Evolutionary conservation across 345 rosid species (phyloP).

Genomic region (Balakata baccata): DNA sequence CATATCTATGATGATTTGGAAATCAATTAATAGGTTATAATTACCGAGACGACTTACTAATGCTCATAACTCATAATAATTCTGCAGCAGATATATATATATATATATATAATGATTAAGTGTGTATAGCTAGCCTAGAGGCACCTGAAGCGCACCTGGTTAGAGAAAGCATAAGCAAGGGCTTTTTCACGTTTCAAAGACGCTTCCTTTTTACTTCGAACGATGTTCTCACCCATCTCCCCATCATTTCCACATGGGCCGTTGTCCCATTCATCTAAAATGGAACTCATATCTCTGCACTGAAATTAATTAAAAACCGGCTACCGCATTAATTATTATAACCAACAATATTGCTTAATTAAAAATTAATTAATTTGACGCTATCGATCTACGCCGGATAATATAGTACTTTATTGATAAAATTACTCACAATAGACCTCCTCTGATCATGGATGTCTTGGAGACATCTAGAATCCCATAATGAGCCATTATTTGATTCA

Average conservation of each 20-base stretch:
- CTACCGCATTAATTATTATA: background rate
- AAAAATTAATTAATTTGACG: no score
- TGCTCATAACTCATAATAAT: no score
- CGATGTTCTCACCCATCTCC: conserved; percentile 41
- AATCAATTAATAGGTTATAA: background rate
- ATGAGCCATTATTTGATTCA: conserved; percentile 14
- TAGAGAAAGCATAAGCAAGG: conserved; percentile 32
- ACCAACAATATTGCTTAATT: no score
- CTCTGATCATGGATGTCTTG: conserved; percentile 20
- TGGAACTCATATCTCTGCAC: conserved; percentile 22
- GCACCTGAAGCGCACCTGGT: conserved; percentile 45
- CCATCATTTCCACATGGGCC: conserved; percentile 33
- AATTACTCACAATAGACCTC: conserved; percentile 14
- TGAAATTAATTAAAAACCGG: background rate
- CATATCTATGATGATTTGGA: conserved; percentile 44
- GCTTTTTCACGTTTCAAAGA: conserved; percentile 30
- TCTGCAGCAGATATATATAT: no score
- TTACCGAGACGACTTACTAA: no score
- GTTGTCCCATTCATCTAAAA: conserved; percentile 28
- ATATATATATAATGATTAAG: no score
- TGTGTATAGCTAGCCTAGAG: no score
- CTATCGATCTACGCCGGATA: no score
- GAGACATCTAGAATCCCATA: conserved; percentile 13
- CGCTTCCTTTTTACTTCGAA: conserved; percentile 21
- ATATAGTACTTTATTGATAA: no score